phyloP scores from a whole-genome alignment of 768 basidiomycete genomes.

The Suillus variegatus region DNA sequence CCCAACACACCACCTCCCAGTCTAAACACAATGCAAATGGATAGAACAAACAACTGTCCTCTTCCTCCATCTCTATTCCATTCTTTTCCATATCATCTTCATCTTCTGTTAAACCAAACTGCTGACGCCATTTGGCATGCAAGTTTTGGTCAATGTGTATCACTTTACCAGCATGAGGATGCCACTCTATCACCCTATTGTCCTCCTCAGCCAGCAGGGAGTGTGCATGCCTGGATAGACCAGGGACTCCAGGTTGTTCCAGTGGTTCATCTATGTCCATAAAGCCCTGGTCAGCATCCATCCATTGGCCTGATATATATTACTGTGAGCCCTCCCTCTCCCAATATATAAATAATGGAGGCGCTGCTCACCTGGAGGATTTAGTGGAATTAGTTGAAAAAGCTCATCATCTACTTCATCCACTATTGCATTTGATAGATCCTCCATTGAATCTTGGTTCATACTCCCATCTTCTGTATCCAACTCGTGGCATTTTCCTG shows the following conservation, averaged over 20 bases:
- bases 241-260: not conserved
- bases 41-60: constrained; percentile 1
- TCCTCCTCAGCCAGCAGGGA: not conserved
- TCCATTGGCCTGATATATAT: not conserved
- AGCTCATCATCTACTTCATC: no score
- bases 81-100: not conserved
- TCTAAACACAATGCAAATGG: constrained; percentile 1
- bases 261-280: not conserved
- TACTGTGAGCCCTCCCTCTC: no score
- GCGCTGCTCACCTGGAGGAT: no score
- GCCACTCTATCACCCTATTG: not conserved
- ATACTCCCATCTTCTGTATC: no score
- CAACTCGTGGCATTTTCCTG: no score
- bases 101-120: constrained; percentile 1
- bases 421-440: no score
- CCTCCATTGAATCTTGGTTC: no score
- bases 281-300: not conserved
- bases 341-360: no score
- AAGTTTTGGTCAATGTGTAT: not conserved
- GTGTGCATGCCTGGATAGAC: not conserved
- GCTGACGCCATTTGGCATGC: not conserved
- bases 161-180: not conserved
- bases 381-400: no score
- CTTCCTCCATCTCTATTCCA: no score
- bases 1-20: constrained; percentile 5